phyloP scores from a whole-genome alignment of 331 rosid species.

The Pyrus hybrid region DNA sequence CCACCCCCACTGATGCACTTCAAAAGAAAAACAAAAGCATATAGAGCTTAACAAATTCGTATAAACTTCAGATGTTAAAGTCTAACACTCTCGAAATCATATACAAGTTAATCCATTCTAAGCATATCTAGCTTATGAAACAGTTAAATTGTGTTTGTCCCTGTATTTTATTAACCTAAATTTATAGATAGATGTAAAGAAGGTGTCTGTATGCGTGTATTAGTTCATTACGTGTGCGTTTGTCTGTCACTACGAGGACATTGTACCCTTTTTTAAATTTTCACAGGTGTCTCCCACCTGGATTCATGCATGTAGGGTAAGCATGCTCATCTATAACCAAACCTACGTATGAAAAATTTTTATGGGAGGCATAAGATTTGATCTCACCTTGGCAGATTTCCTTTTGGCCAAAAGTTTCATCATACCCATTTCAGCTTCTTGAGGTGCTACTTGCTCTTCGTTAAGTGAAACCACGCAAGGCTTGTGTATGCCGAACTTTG shows the following conservation, averaged over 20 bases:
- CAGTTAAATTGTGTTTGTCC: background rate
- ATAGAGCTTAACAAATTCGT: too few species aligned
- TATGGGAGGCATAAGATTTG: background rate
- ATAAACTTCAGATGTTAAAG: too few species aligned
- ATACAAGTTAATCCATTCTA: background rate
- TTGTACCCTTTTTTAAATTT: background rate
- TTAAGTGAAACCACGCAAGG: conserved; percentile 82
- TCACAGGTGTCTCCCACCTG: background rate
- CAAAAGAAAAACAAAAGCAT: too few species aligned
- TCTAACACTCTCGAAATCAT: background rate
- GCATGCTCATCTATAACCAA: background rate
- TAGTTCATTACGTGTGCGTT: background rate
- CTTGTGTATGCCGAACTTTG: conserved; percentile 34
- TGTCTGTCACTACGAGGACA: background rate
- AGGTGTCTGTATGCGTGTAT: background rate
- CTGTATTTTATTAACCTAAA: too few species aligned
- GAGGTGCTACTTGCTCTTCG: conserved; percentile 66
- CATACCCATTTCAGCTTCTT: conserved; percentile 70
- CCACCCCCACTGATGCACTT: too few species aligned
- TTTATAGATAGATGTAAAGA: background rate
- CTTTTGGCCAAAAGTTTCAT: conserved; percentile 60
- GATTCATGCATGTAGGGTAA: background rate
- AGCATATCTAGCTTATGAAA: background rate
- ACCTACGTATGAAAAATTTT: background rate
- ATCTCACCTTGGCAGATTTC: conserved; percentile 67